Base-by-base conservation (phyloP, 257 asterid genomes). In the Nicotiana noctiflora region DNA sequence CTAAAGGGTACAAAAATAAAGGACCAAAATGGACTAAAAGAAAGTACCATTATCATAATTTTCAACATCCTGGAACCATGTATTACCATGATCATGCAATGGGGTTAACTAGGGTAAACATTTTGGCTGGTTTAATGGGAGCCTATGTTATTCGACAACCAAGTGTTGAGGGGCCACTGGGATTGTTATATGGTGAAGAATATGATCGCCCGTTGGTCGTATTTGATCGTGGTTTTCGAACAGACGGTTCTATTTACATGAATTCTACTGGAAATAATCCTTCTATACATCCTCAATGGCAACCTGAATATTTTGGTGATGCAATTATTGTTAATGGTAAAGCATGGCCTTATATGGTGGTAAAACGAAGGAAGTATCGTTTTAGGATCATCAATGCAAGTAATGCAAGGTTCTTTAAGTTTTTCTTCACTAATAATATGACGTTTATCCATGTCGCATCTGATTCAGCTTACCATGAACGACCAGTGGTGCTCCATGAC, bases 31-130 rank as follows among this genome's bases (percentile, higher is more conserved):
- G 98, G 98, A 84, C 81, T 0, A 81, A 70, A 80, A 81, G 84
- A 70, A 86, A 70, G 0, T 94, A 92, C 63, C 89, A 82, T 68
- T 94, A 94, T 83, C 91, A 88, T 81, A 94, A 94, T 15, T 2
- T 49, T 0, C 98, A 94, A 67, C 98, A 94, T 9, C 97, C 98
- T 0, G 98, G 98, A n/a, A 92, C 94, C 0, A 65, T 93, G 2
- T 94, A 96, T 96, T 94, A 94, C 86, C 98, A 95, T 25, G 98
- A 95, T 65, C 97, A 95, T 32, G 98, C 98, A 0, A 88, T 91
- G 97, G 98, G 98, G 44, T 86, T 95, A 88, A 95, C 98, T 7
- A 86, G 98, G 57, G 92, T 95, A 85, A 95, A 95, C 87, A 82
- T 95, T 37, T 14, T 95, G n/a, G 98, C 98, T 4, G 98, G 98